phyloP scores from a whole-genome alignment of 768 basidiomycete genomes.

The Amanita jacksonii region DNA sequence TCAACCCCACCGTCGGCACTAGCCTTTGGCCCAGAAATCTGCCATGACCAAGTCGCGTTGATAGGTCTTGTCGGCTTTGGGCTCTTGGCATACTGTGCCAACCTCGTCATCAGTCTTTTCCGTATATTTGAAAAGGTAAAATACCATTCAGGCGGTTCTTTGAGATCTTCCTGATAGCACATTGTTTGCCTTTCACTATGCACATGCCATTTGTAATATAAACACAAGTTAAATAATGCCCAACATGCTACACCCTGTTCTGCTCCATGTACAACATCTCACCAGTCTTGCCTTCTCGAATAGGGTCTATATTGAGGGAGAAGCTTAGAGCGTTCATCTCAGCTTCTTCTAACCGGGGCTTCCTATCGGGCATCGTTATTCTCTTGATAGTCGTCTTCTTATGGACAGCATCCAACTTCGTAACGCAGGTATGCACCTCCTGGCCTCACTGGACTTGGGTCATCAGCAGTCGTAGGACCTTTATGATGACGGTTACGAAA shows the following conservation, averaged over 20 bases:
- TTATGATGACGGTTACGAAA: slow-evolving; percentile 62
- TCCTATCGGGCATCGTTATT: slow-evolving; percentile 52
- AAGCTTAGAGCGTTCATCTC: slow-evolving; percentile 1
- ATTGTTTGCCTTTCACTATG: background rate
- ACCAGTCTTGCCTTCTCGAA: background rate
- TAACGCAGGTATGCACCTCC: slow-evolving; percentile 55
- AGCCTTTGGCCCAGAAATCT: slow-evolving; percentile 48
- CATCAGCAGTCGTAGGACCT: slow-evolving; percentile 26
- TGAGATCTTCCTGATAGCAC: slow-evolving; percentile 11
- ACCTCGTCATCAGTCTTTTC: slow-evolving; percentile 77
- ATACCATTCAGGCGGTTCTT: slow-evolving; percentile 36
- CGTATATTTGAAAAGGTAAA: slow-evolving; percentile 88
- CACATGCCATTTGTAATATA: background rate
- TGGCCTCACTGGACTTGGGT: background rate
- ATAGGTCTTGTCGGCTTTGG: slow-evolving; percentile 73
- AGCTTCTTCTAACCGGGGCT: slow-evolving; percentile 22
- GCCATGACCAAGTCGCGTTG: slow-evolving; percentile 67
- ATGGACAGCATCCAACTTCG: slow-evolving; percentile 85
- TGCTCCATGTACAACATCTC: too few species aligned
- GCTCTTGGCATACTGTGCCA: slow-evolving; percentile 73
- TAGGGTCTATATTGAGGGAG: slow-evolving; percentile 2
- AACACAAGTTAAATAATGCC: too few species aligned
- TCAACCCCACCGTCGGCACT: slow-evolving; percentile 29
- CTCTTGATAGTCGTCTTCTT: slow-evolving; percentile 71
- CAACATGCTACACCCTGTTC: background rate